These are phyloP conservation scores for Termitomyces sp. DNA, from an alignment of 768 basidiomycete genomes.

Conservation along the genomic window DNA sequence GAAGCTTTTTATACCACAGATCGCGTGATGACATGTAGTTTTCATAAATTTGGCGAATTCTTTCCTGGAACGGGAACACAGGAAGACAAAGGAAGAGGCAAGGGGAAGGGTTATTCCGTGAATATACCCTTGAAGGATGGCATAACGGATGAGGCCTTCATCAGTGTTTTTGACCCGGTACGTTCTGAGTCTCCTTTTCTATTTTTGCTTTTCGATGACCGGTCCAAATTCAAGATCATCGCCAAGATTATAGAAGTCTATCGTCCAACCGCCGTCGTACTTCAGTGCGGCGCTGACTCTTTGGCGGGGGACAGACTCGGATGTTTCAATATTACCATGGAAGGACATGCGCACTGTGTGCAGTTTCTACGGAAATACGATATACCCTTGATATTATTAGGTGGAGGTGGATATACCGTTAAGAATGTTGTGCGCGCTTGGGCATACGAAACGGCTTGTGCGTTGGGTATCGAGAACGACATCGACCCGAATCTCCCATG, in stretches of 20 bases:
- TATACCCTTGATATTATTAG: conserved; percentile 86
- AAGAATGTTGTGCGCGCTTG: conserved; percentile 94
- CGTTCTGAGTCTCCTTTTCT: conserved; percentile 23
- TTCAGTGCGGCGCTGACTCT: conserved; percentile 97
- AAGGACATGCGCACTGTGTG: conserved; percentile 91
- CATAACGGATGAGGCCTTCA: conserved; percentile 85
- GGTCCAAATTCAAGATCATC: conserved; percentile 53
- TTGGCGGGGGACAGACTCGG: conserved; percentile 94
- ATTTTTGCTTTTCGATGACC: background rate
- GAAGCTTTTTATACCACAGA: conserved; percentile 98
- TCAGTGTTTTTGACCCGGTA: conserved; percentile 90
- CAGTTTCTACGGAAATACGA: conserved; percentile 79
- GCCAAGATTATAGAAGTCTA: conserved; percentile 84
- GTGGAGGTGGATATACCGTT: conserved; percentile 96
- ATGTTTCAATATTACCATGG: conserved; percentile 94
- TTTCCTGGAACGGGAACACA: conserved; percentile 88
- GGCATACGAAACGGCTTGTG: conserved; percentile 96
- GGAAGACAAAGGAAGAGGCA: conserved; percentile 79
- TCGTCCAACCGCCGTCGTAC: conserved; percentile 80
- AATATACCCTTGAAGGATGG: conserved; percentile 96
- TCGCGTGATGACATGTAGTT: conserved; percentile 94
- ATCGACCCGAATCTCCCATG: conserved; percentile 79
- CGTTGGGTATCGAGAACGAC: conserved; percentile 78
- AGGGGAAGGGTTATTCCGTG: conserved; percentile 83
- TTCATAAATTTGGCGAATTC: conserved; percentile 97